phyloP scores from a whole-genome alignment of 257 asterid species.

The Thymus mandschuricus region DNA sequence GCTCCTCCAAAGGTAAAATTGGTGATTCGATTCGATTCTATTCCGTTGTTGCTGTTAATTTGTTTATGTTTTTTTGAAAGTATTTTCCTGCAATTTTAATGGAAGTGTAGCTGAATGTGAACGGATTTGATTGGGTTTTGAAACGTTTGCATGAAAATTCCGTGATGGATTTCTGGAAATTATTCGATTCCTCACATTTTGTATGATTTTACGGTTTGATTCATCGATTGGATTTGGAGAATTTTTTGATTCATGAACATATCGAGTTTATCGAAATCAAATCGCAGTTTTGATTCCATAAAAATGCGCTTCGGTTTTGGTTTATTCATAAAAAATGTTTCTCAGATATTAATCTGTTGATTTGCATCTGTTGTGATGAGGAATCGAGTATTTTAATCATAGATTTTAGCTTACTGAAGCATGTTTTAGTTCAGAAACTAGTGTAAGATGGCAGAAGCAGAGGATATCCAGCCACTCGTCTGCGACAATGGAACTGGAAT shows the following conservation, averaged over 20 bases:
- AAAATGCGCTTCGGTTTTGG: neutral
- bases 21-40: conserved; percentile 1
- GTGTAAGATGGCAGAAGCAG: conserved; percentile 46
- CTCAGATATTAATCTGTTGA: too few relatives aligned
- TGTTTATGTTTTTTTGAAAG: neutral
- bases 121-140: neutral
- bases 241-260: neutral
- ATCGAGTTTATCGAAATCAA: neutral
- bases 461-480: conserved; percentile 52
- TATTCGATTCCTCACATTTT: neutral
- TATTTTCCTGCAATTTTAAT: neutral
- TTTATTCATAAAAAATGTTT: neutral
- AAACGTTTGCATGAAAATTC: conserved; percentile 4
- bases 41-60: conserved; percentile 1
- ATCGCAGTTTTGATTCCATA: neutral
- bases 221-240: neutral
- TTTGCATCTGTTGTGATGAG: too few relatives aligned
- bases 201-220: neutral
- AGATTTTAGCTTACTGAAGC: conserved; percentile 17
- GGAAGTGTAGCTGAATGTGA: neutral
- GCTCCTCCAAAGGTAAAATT: neutral
- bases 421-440: conserved; percentile 30
- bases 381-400: neutral
- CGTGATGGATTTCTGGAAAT: neutral
- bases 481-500: conserved; percentile 54